Conservation (phyloP, 257 asterid species). For the Solanum clarkiae region DNA sequence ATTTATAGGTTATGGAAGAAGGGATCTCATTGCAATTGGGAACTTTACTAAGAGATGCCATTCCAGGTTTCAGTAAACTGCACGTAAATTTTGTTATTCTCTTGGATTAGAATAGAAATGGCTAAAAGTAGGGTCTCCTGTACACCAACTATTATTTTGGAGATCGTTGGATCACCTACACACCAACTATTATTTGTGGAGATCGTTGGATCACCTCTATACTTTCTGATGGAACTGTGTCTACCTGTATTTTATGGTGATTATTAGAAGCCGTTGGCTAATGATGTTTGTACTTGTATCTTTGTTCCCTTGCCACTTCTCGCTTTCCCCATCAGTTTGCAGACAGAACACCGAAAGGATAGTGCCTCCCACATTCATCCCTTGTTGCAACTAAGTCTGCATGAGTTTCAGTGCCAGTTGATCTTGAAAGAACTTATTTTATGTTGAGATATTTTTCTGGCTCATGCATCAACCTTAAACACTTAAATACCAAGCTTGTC, state of each 20-base stretch:
- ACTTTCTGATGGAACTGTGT: background rate
- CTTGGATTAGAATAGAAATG: background rate
- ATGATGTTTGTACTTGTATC: background rate
- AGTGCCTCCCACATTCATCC: background rate
- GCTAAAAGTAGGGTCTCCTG: background rate
- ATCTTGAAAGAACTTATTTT: background rate
- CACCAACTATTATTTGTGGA: background rate
- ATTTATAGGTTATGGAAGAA: background rate
- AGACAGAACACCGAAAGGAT: background rate
- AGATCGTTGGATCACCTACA: too few species aligned
- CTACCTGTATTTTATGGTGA: background rate
- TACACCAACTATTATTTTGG: background rate
- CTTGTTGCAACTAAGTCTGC: background rate
- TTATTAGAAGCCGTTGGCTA: background rate
- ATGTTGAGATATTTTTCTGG: background rate
- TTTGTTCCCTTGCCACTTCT: background rate
- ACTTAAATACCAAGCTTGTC: background rate
- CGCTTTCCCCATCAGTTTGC: background rate
- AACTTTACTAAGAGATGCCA: background rate
- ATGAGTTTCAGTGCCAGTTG: background rate
- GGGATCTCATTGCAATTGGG: background rate
- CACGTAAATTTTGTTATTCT: background rate
- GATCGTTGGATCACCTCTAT: background rate
- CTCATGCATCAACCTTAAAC: background rate
- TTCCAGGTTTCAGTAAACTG: background rate